Percentiles rank a stretch among this genome's conserved stretches.
phyloP scores from a whole-genome alignment of 352 stramenopile species.

The Pythium scleroteichum region DNA sequence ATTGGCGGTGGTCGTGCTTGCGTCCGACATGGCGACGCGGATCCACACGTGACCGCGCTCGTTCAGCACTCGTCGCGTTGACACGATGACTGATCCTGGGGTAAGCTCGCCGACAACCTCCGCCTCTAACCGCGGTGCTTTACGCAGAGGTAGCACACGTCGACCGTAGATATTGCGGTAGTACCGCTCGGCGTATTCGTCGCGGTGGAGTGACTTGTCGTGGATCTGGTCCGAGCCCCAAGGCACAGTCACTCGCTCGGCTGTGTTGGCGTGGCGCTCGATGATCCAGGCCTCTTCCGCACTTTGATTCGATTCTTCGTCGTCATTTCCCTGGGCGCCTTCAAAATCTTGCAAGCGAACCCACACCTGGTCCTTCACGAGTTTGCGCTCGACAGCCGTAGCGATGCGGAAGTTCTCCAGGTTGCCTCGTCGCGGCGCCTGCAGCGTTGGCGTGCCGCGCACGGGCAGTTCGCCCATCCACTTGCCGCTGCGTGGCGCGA shows the following conservation, averaged over 20 bases:
- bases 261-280: slow-evolving; percentile 73
- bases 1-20: slow-evolving; percentile 19
- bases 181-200: slow-evolving; percentile 46
- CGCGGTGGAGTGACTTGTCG: slow-evolving; percentile 14
- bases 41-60: slow-evolving; percentile 67
- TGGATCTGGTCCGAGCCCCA: slow-evolving; percentile 47
- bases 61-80: slow-evolving; percentile 54
- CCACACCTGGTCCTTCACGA: slow-evolving; percentile 79
- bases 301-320: slow-evolving; percentile 14
- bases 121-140: slow-evolving; percentile 41
- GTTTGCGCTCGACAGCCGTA: slow-evolving; percentile 56
- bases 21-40: slow-evolving; percentile 40
- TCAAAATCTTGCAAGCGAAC: slow-evolving; percentile 33
- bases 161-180: slow-evolving; percentile 74
- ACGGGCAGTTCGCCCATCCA: slow-evolving; percentile 64
- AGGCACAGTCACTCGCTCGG: slow-evolving; percentile 57
- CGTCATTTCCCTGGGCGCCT: slow-evolving; percentile 18
- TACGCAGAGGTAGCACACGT: slow-evolving; percentile 53
- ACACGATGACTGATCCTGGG: slow-evolving; percentile 54
- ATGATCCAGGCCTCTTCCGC: slow-evolving; percentile 66
- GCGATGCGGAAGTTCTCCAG: slow-evolving; percentile 61
- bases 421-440: slow-evolving; percentile 51
- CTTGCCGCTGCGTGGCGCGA: slow-evolving; percentile 54
- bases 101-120: slow-evolving; percentile 59
- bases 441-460: slow-evolving; percentile 59